phyloP scores from a whole-genome alignment of 73 alveolate genomes.

The Paramecium octaurelia region DNA sequence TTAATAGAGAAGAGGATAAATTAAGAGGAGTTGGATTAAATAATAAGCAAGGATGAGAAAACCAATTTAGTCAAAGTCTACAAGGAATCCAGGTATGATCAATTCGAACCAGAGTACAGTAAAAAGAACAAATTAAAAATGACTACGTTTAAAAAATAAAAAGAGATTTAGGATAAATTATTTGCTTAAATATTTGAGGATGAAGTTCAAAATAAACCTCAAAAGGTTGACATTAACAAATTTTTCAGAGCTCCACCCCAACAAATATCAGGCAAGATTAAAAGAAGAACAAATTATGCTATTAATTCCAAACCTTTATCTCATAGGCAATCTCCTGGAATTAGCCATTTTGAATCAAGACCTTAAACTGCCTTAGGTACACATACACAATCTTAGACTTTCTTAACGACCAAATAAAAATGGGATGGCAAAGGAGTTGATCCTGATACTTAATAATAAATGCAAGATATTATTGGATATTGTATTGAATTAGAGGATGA shows the following conservation, averaged over 20 bases:
- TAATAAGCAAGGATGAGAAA: not conserved
- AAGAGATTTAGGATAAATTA: not conserved
- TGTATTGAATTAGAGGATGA: slow-evolving; percentile 11
- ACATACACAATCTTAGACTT: not conserved
- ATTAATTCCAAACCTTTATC: not conserved
- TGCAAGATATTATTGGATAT: slow-evolving; percentile 3
- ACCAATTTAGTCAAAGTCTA: not conserved
- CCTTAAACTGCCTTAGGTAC: not conserved
- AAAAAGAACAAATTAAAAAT: not conserved
- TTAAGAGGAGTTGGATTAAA: slow-evolving; percentile 6
- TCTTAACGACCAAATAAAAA: not conserved
- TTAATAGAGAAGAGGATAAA: slow-evolving; percentile 1
- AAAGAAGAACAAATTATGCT: not conserved
- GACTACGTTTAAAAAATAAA: not conserved
- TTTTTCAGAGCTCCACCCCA: not conserved
- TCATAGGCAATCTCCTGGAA: slow-evolving; percentile 17
- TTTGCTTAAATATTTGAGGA: slow-evolving; percentile 9
- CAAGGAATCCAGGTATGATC: slow-evolving; percentile 32
- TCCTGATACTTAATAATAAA: not conserved
- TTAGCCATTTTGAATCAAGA: slow-evolving; percentile 25
- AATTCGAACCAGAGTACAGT: slow-evolving; percentile 28
- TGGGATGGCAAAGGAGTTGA: not conserved
- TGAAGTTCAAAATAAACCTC: not conserved
- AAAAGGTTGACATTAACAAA: not conserved
- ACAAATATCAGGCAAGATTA: not conserved